These are phyloP conservation scores for Rhizophora apiculata DNA, from an alignment of 345 rosid genomes.

Conservation along the genomic window DNA sequence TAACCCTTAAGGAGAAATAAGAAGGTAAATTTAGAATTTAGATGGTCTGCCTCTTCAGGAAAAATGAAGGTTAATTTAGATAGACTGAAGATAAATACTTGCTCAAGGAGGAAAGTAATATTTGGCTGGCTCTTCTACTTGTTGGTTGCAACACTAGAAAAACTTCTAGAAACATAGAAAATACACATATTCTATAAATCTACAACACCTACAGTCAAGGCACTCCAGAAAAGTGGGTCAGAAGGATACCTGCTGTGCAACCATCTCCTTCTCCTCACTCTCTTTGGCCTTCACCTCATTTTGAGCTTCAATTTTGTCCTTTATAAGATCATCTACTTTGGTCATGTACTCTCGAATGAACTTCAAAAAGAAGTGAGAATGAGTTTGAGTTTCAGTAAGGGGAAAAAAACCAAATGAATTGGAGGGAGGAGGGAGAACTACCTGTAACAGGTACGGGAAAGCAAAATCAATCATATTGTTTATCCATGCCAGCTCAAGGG, in stretches of 20 bases:
- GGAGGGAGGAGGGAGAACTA: not conserved
- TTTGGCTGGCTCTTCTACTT: no score
- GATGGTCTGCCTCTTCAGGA: no score
- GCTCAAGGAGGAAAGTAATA: no score
- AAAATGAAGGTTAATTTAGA: no score
- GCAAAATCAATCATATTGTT: conserved; percentile 86
- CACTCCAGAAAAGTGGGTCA: not conserved
- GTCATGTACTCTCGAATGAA: conserved; percentile 70
- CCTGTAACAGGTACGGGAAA: conserved; percentile 56
- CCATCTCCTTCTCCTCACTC: conserved; percentile 65
- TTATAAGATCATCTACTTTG: conserved; percentile 74
- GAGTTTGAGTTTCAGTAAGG: not conserved
- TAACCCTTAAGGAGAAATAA: no score
- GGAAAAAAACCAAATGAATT: not conserved
- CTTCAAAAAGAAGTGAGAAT: conserved; percentile 25
- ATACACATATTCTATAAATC: no score
- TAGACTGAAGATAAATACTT: no score
- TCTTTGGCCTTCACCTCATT: conserved; percentile 63
- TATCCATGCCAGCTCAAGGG: conserved; percentile 85
- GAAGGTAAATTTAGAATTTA: no score
- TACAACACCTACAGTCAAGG: not conserved
- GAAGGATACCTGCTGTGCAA: conserved; percentile 66
- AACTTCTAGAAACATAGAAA: no score
- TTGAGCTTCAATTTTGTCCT: conserved; percentile 64
- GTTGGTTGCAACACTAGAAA: no score